Conservation (phyloP, 257 asterid genomes). For the Ilex asprella region DNA sequence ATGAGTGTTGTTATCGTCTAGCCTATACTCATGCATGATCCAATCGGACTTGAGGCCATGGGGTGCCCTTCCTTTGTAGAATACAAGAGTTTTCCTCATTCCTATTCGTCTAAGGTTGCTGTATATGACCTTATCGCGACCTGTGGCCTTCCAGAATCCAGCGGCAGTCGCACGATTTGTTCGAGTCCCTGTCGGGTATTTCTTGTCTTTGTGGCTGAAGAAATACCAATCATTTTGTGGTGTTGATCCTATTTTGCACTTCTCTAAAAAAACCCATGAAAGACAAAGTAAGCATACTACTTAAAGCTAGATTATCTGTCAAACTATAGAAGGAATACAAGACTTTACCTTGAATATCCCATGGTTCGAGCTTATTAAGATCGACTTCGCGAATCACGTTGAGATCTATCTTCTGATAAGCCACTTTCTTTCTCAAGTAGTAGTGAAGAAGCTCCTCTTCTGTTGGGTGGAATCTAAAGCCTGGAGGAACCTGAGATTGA, state of each 20-base stretch:
- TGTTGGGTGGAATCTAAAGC: slow-evolving; percentile 9
- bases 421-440: slow-evolving; percentile 21
- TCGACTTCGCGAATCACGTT: slow-evolving; percentile 20
- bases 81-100: slow-evolving; percentile 25
- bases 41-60: slow-evolving; percentile 21
- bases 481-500: slow-evolving; percentile 19
- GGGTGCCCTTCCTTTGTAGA: slow-evolving; percentile 26
- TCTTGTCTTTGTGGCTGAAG: slow-evolving; percentile 27
- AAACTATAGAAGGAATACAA: not conserved
- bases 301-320: not conserved
- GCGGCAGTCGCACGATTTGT: slow-evolving; percentile 25
- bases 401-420: slow-evolving; percentile 19
- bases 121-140: slow-evolving; percentile 20
- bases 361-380: slow-evolving; percentile 25
- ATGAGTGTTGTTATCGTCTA: not conserved
- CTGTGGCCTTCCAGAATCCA: slow-evolving; percentile 30
- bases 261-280: slow-evolving; percentile 1
- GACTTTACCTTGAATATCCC: slow-evolving; percentile 24
- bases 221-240: slow-evolving; percentile 23
- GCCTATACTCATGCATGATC: slow-evolving; percentile 30
- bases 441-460: slow-evolving; percentile 24
- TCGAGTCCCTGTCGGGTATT: slow-evolving; percentile 19
- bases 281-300: not conserved
- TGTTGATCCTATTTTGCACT: slow-evolving; percentile 17
- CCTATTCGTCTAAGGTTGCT: slow-evolving; percentile 19